Base-by-base conservation (phyloP, 306 rosid species). In the Castanopsis chinensis region DNA sequence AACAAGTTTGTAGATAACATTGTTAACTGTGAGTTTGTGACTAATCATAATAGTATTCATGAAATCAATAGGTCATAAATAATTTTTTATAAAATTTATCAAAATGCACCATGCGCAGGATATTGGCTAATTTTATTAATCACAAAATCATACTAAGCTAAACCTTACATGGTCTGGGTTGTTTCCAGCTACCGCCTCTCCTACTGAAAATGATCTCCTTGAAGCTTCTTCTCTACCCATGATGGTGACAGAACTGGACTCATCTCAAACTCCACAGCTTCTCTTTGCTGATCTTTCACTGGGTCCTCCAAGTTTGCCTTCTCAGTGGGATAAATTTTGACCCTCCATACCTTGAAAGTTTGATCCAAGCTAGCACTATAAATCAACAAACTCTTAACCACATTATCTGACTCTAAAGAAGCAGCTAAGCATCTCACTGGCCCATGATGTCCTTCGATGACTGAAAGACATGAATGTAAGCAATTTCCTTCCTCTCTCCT, bases 171-270 rank as follows among this genome's bases (percentile, higher is more conserved):
- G 83, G 45, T 69, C 32, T 25, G 60, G 72, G 23, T 51, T 73
- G 2, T 49, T 76, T 85, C 83, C 17, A 73, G 89, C 55, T 79
- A 82, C 84, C 83, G 85, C 69, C 77, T 83, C 84, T 85, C 81
- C 13, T 57, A 80, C n/a, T 68, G 82, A 60, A 86, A 83, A 23
- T 58, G 79, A 25, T 19, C 75, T 78, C 83, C 89, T 73, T 76
- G 85, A 63, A 88, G 89, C 85, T 89, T 89, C 89, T 84, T 87
- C 85, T 89, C 87, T 1, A 90, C 92, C 92, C 97, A 90, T 0
- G 93, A 89, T 75, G 93, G 95, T 1, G 97, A 89, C 79, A 90
- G 75, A n/a, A 85, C 92, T 5, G 91, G 89, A 54, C 84, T 88
- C 73, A 74, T 83, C 32, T 88, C 86, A 49, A 80, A 76, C 79